Conservation (phyloP, 192 early-diverging fungal species). For the Hyaloraphidium curvatum region DNA sequence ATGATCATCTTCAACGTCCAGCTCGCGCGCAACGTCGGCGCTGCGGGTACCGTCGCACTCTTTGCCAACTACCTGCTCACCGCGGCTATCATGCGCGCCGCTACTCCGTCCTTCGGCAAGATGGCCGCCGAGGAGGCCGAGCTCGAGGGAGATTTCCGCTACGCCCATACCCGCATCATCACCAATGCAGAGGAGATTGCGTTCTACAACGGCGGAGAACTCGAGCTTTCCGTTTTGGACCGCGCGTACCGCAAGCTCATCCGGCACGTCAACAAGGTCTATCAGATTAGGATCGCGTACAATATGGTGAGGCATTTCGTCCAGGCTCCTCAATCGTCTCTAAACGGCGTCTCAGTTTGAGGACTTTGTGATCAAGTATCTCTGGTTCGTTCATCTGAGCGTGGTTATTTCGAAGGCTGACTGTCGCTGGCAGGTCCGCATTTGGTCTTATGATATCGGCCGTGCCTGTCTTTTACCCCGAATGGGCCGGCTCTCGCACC, state of each 20-base stretch:
- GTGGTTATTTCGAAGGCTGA: too few species aligned
- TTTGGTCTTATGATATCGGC: conserved; percentile 65
- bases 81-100: conserved; percentile 14
- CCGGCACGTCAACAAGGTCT: conserved; percentile 32
- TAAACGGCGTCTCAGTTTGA: conserved; percentile 7
- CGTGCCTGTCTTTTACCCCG: conserved; percentile 70
- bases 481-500: conserved; percentile 12
- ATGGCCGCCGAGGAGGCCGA: conserved; percentile 25
- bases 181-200: conserved; percentile 29
- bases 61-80: conserved; percentile 19
- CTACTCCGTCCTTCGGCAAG: conserved; percentile 24
- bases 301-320: conserved; percentile 19
- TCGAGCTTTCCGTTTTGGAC: conserved; percentile 21
- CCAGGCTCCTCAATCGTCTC: background rate
- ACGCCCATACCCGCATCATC: conserved; percentile 20
- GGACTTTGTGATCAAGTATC: conserved; percentile 94
- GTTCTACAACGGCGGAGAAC: conserved; percentile 23
- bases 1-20: conserved; percentile 58
- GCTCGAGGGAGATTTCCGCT: conserved; percentile 24
- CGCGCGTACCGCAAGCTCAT: conserved; percentile 24
- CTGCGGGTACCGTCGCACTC: conserved; percentile 16
- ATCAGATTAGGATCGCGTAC: conserved; percentile 28
- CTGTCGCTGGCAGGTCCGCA: too few species aligned
- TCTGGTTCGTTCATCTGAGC: too few species aligned
- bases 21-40: conserved; percentile 22